Conservation (phyloP, 768 basidiomycete species). For the Coprinopsis sp. region DNA sequence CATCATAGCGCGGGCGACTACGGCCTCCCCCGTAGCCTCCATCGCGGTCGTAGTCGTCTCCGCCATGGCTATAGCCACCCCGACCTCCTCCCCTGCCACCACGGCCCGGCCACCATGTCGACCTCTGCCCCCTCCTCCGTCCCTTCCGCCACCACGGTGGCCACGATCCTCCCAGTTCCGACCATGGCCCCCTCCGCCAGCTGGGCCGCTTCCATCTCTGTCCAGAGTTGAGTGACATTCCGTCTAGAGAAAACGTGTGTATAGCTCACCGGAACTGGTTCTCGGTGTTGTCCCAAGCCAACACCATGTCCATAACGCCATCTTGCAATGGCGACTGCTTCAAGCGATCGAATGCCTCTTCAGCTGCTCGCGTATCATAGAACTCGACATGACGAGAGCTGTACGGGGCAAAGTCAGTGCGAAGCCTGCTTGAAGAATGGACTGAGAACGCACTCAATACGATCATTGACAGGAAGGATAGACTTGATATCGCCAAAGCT, state of each 20-base stretch:
- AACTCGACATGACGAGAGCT: constrained; percentile 93
- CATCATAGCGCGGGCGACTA: constrained; percentile 36
- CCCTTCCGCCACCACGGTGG: constrained; percentile 32
- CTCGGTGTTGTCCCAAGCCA: constrained; percentile 72
- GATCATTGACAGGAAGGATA: constrained; percentile 61
- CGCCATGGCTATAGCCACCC: constrained; percentile 37
- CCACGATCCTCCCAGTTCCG: constrained; percentile 42
- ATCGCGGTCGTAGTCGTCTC: constrained; percentile 47
- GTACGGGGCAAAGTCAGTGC: neutral
- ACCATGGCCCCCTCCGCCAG: constrained; percentile 21
- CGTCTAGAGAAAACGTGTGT: neutral
- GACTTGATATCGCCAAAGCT: constrained; percentile 89
- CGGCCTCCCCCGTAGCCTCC: constrained; percentile 44
- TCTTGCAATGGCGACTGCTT: constrained; percentile 77
- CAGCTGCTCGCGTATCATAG: constrained; percentile 84
- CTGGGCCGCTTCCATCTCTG: constrained; percentile 31
- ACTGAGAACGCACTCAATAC: constrained; percentile 45
- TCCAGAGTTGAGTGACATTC: neutral
- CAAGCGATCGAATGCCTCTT: constrained; percentile 74
- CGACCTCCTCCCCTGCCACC: constrained; percentile 23
- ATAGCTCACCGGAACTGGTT: neutral
- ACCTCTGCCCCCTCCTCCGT: constrained; percentile 40
- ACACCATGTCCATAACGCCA: constrained; percentile 83
- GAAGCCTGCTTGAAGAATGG: neutral
- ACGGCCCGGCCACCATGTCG: constrained; percentile 28